phyloP scores from a whole-genome alignment of 225 moss, liverwort and hornwort species.

The Physcomitrellopsis africana region DNA sequence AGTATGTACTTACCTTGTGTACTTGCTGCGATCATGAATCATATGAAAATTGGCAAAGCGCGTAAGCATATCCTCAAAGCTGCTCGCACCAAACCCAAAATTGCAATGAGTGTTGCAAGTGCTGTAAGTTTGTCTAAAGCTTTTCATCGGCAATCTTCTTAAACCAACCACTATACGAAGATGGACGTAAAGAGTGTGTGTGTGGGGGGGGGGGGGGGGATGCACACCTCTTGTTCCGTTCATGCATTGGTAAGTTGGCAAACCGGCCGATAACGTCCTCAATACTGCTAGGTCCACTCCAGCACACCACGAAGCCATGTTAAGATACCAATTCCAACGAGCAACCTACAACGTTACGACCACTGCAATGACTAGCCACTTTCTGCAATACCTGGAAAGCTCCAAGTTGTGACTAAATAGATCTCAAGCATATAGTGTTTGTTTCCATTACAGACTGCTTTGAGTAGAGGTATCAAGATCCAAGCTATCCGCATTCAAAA shows the following conservation, averaged over 20 bases:
- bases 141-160: not conserved
- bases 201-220: not conserved
- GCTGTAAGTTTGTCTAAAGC: not conserved
- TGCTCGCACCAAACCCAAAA: conserved; percentile 6
- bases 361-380: too few relatives aligned
- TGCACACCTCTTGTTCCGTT: conserved; percentile 60
- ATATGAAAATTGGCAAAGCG: conserved; percentile 61
- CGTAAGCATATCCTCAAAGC: conserved; percentile 66
- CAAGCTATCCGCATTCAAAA: too few relatives aligned
- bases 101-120: too few relatives aligned
- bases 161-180: not conserved
- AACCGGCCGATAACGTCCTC: conserved; percentile 66
- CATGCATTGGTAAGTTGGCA: conserved; percentile 64
- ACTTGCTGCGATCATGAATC: conserved; percentile 58
- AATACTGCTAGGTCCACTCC: conserved; percentile 44
- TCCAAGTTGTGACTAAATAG: too few relatives aligned
- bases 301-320: not conserved
- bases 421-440: too few relatives aligned
- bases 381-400: too few relatives aligned
- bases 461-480: too few relatives aligned
- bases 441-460: too few relatives aligned
- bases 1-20: conserved; percentile 38
- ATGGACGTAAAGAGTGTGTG: not conserved
- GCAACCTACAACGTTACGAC: too few relatives aligned
- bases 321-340: not conserved